These are phyloP conservation scores for Coelastrella sp. DNA, from an alignment of 139 green algal species.

Conservation along the genomic window DNA sequence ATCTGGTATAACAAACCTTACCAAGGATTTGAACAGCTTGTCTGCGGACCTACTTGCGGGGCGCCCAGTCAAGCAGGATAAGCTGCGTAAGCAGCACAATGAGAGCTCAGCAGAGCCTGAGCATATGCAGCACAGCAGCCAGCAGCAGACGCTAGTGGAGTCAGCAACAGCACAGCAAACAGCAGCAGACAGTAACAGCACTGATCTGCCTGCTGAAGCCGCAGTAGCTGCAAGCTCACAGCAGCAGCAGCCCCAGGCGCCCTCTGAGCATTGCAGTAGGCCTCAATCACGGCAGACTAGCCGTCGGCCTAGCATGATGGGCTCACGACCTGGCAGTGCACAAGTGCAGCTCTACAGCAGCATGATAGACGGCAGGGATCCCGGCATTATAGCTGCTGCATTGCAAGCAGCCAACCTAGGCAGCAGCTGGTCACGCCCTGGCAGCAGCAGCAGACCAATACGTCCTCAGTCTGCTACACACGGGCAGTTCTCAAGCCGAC, in stretches of 20 bases:
- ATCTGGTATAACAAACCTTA: background rate
- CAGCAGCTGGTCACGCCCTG: background rate
- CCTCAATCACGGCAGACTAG: constrained; percentile 32
- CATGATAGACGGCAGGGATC: background rate
- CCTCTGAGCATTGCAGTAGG: constrained; percentile 5
- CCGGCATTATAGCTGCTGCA: background rate
- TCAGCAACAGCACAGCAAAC: background rate
- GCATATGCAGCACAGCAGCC: background rate
- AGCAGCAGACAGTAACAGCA: background rate
- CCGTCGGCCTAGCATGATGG: background rate
- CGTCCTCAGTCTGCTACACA: background rate
- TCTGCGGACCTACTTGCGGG: no score
- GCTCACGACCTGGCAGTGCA: background rate
- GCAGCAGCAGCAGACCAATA: background rate
- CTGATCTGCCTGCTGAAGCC: background rate
- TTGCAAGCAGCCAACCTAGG: background rate
- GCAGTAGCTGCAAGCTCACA: background rate
- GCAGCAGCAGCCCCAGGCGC: background rate
- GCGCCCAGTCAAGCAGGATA: no score
- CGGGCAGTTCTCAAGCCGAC: background rate
- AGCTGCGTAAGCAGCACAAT: no score
- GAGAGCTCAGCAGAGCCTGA: no score
- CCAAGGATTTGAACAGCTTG: background rate
- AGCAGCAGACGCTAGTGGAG: background rate
- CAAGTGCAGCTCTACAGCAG: background rate